These are phyloP conservation scores for Orychophragmus violaceus DNA, from an alignment of 345 rosid genomes.

Conservation along the genomic window DNA sequence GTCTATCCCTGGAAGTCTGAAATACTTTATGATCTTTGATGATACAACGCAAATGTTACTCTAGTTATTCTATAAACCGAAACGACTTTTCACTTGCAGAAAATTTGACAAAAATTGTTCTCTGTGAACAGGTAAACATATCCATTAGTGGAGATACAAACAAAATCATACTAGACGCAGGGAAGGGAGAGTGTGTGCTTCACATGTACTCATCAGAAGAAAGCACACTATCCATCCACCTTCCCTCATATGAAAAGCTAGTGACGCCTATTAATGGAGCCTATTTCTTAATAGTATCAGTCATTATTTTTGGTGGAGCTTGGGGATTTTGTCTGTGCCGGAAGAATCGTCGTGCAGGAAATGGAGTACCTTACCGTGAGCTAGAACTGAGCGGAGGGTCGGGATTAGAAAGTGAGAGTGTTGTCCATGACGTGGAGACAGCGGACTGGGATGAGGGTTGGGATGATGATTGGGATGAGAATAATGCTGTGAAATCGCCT, in stretches of 20 bases:
- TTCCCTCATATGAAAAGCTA: constrained; percentile 59
- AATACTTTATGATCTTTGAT: too few species aligned
- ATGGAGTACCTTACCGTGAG: constrained; percentile 65
- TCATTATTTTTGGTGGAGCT: constrained; percentile 43
- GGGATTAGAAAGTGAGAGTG: constrained; percentile 37
- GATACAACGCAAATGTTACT: too few species aligned
- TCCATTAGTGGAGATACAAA: too few species aligned
- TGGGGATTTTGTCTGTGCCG: constrained; percentile 56
- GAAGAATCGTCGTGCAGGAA: constrained; percentile 47
- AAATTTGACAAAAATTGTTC: too few species aligned
- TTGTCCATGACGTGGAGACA: constrained; percentile 41
- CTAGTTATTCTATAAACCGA: too few species aligned
- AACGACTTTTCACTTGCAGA: too few species aligned
- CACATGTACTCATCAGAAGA: too few species aligned
- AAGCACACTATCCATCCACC: constrained; percentile 30
- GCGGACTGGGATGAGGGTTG: constrained; percentile 87
- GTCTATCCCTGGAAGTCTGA: too few species aligned
- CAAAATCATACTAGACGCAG: too few species aligned
- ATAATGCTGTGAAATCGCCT: constrained; percentile 69
- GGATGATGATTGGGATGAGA: constrained; percentile 94
- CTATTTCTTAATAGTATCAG: too few species aligned
- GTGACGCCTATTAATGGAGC: constrained; percentile 75
- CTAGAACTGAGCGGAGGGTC: constrained; percentile 59
- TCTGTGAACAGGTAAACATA: too few species aligned
- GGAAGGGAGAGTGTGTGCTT: too few species aligned